Evolutionary conservation across 2,329 filamentous ascomycete genomes (phyloP).

Genomic region (Hypoxylon sp.): DNA sequence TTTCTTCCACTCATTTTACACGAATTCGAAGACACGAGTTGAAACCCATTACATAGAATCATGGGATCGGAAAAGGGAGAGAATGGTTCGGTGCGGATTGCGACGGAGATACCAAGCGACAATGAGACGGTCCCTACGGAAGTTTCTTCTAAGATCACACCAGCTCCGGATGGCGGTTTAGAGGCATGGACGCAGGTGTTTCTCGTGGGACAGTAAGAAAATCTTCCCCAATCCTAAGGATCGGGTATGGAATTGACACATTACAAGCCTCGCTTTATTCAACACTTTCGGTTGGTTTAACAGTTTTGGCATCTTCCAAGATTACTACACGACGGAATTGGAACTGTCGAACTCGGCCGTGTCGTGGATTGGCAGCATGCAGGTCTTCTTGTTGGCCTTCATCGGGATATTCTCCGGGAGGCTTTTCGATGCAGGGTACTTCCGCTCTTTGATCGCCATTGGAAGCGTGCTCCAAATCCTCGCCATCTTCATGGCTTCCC

Average conservation of each 20-base stretch:
- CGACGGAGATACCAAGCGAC: conserved; percentile 11
- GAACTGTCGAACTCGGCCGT: conserved; percentile 39
- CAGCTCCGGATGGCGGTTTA: conserved; percentile 31
- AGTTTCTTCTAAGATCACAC: neutral
- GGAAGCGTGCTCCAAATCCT: conserved; percentile 41
- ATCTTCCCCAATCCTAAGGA: neutral
- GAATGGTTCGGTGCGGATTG: conserved; percentile 1
- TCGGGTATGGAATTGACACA: conserved; percentile 3
- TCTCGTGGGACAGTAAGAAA: conserved; percentile 35
- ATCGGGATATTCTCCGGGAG: conserved; percentile 45
- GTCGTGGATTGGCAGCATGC: conserved; percentile 45
- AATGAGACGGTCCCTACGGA: conserved; percentile 15
- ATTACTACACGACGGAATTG: conserved; percentile 41
- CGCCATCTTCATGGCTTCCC: conserved; percentile 45
- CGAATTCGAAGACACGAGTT: too few species aligned
- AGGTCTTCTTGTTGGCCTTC: conserved; percentile 45
- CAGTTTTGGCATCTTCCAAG: conserved; percentile 47
- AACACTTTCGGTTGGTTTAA: conserved; percentile 38
- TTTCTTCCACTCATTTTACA: too few species aligned
- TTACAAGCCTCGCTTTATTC: conserved; percentile 33
- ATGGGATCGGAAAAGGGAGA: conserved; percentile 26
- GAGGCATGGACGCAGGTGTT: conserved; percentile 32
- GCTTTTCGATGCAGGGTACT: conserved; percentile 46
- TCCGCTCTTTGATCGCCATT: conserved; percentile 40
- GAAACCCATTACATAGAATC: too few species aligned